phyloP scores from a whole-genome alignment of 495 filamentous ascomycete genomes.

The Talaromyces stipitatus region DNA sequence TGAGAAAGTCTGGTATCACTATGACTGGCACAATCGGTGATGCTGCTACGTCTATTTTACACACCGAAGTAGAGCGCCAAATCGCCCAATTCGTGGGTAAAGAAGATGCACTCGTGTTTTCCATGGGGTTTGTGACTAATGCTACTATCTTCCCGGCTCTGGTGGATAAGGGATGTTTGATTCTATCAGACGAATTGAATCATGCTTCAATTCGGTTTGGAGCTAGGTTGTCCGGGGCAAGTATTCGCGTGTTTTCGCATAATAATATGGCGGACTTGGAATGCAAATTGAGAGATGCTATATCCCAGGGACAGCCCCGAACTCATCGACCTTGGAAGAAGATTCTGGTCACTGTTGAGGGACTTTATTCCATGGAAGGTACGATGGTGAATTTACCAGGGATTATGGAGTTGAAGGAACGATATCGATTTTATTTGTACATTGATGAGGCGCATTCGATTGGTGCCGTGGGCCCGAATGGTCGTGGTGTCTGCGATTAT shows the following conservation, averaged over 20 bases:
- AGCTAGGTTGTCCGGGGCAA: conserved; percentile 73
- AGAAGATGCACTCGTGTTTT: conserved; percentile 78
- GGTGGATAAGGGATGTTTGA: conserved; percentile 74
- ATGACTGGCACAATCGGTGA: conserved; percentile 64
- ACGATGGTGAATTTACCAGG: conserved; percentile 84
- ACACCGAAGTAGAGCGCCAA: conserved; percentile 70
- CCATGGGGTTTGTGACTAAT: conserved; percentile 89
- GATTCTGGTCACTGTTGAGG: conserved; percentile 84
- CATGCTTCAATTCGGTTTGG: conserved; percentile 88
- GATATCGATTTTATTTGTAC: conserved; percentile 85
- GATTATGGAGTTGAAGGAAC: conserved; percentile 68
- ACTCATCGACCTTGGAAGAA: conserved; percentile 93
- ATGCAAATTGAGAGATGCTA: conserved; percentile 65
- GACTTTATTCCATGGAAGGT: conserved; percentile 91
- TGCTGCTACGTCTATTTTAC: conserved; percentile 67
- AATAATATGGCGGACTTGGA: conserved; percentile 80
- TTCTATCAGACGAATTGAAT: conserved; percentile 87
- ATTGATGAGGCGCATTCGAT: conserved; percentile 92
- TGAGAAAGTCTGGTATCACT: conserved; percentile 67
- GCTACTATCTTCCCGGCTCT: conserved; percentile 74
- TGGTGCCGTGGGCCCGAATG: conserved; percentile 71
- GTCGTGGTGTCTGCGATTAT: conserved; percentile 86
- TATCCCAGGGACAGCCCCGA: conserved; percentile 80
- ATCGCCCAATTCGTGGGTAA: conserved; percentile 82
- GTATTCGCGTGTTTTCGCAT: conserved; percentile 83